These are phyloP conservation scores for Magnaporthiopsis incrustans DNA, from an alignment of 2,329 filamentous ascomycete species.

Conservation along the genomic window DNA sequence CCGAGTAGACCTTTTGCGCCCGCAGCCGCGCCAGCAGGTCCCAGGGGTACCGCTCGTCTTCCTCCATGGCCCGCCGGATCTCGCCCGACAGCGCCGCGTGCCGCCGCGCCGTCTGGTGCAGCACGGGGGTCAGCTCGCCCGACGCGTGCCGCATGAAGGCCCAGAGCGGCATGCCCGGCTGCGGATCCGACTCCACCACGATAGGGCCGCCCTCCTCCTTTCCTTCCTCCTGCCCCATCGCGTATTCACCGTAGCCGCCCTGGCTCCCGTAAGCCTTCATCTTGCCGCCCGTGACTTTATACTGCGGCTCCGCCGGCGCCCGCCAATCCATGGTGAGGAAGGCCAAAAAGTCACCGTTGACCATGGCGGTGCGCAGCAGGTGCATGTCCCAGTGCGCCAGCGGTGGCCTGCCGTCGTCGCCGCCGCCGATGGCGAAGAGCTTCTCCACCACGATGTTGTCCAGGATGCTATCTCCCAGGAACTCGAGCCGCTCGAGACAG, in stretches of 20 bases:
- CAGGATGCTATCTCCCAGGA: conserved; percentile 77
- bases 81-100: conserved; percentile 38
- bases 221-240: not conserved
- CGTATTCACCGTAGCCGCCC: too few species aligned
- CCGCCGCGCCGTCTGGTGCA: conserved; percentile 26
- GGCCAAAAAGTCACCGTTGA: conserved; percentile 72
- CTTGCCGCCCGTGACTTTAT: conserved; percentile 7
- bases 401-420: conserved; percentile 19
- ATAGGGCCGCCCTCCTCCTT: not conserved
- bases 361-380: conserved; percentile 63
- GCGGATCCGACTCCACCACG: conserved; percentile 23
- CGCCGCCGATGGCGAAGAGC: conserved; percentile 37
- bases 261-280: not conserved
- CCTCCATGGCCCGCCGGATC: conserved; percentile 42
- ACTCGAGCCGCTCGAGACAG: conserved; percentile 69
- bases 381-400: conserved; percentile 59
- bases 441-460: conserved; percentile 64
- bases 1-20: conserved; percentile 71
- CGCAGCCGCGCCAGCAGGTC: conserved; percentile 55
- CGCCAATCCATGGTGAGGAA: conserved; percentile 60
- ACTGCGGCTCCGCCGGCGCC: conserved; percentile 24
- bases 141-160: conserved; percentile 58
- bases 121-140: conserved; percentile 30
- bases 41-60: conserved; percentile 65
- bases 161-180: conserved; percentile 46